Evolutionary conservation across 1,284 basidiomycete genomes (phyloP), one percentile per base, ranked within the genome.

Genomic region (Puccinia novopanici): DNA sequence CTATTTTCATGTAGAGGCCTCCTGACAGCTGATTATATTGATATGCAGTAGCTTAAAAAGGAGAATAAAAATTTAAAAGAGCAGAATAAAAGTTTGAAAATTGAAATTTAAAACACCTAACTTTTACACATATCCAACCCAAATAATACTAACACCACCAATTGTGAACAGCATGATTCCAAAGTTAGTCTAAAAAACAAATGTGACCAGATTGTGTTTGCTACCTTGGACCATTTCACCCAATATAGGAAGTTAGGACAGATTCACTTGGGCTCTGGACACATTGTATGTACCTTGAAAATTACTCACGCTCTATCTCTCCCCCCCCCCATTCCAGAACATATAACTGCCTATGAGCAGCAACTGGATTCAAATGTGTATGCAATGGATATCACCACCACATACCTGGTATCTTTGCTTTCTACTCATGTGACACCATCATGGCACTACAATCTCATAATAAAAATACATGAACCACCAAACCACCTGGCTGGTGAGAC

Each of bases 181-280:
- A 68, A 24, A 19, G 61, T 81, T 50, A 73, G 59, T 54, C 54
- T 90, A 0, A 89, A 89, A 54, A 88, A 89, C 0, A 83, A 88
- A 3, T 94, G 93, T 83, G 90, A 91, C 0, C 90, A 95, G 12
- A 86, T 89, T 0, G 88, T 90, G 15, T 86, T 88, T 59, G 91
- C 91, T 0, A 86, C 92, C 15, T 86, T 94, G 2, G 86, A 89
- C 0, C 85, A 91, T 45, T 87, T 94, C 48, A 84, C 88, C 0
- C 87, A 89, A 2, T 90, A 94, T 83, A 90, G 92, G 22, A 87
- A 88, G 5, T 83, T 89, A 1, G 90, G 91, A 0, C 89, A 88
- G 61, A 86, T 86, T 15, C 89, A 91, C 82, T 90, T 0, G 83
- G 92, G 91, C 90, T 89, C 87, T 17, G 87, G 40, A 83, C 84